phyloP scores from a whole-genome alignment of 2,329 filamentous ascomycete genomes.

The Fusarium duplospermum region DNA sequence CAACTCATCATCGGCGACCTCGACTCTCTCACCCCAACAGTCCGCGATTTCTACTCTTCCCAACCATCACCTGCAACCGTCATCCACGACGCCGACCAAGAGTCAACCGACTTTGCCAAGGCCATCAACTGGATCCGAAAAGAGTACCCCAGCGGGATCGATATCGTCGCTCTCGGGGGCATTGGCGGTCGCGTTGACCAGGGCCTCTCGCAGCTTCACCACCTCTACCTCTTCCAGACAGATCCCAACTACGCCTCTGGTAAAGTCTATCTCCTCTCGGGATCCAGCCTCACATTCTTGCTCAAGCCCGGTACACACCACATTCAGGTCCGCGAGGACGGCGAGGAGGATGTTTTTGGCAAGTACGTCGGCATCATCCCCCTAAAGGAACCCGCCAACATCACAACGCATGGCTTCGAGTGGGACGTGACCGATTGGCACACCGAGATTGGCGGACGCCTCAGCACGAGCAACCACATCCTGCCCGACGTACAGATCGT shows the following conservation, averaged over 20 bases:
- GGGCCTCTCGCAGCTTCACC: slow-evolving; percentile 87
- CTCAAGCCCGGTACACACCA: slow-evolving; percentile 75
- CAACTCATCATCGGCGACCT: slow-evolving; percentile 88
- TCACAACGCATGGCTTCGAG: slow-evolving; percentile 83
- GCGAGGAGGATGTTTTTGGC: slow-evolving; percentile 68
- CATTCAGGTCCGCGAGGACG: slow-evolving; percentile 71
- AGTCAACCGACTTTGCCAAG: slow-evolving; percentile 93
- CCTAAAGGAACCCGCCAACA: slow-evolving; percentile 79
- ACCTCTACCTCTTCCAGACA: slow-evolving; percentile 75
- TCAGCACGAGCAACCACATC: slow-evolving; percentile 87
- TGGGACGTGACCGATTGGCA: slow-evolving; percentile 91
- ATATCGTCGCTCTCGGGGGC: slow-evolving; percentile 86
- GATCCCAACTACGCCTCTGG: slow-evolving; percentile 63
- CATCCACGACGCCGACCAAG: slow-evolving; percentile 80
- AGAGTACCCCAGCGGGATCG: slow-evolving; percentile 51
- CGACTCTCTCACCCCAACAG: slow-evolving; percentile 78
- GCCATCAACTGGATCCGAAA: slow-evolving; percentile 71
- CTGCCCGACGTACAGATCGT: slow-evolving; percentile 68
- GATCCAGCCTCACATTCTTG: slow-evolving; percentile 84
- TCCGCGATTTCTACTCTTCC: slow-evolving; percentile 74
- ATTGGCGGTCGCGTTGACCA: slow-evolving; percentile 94
- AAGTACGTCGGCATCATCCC: slow-evolving; percentile 90
- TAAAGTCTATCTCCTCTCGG: slow-evolving; percentile 82
- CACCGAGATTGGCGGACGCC: slow-evolving; percentile 77
- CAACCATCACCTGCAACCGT: slow-evolving; percentile 66